Conservation (phyloP, 1,139 yeast species). For the Hansenula sp. region DNA sequence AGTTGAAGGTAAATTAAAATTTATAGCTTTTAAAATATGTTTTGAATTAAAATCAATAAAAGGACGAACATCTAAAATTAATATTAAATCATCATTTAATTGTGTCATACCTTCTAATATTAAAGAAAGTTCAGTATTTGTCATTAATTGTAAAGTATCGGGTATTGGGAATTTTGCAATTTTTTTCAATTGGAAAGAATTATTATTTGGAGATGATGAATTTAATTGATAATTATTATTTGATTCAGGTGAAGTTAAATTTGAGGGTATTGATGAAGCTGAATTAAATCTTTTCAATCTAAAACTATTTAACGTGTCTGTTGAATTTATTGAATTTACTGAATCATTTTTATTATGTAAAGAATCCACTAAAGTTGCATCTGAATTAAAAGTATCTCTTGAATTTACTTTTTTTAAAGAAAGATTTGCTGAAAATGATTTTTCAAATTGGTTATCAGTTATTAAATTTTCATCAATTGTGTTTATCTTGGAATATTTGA, state of each 20-base stretch:
- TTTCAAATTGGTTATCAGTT: slow-evolving; percentile 3
- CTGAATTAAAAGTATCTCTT: slow-evolving; percentile 10
- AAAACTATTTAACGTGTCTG: slow-evolving; percentile 13
- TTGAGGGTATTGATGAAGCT: slow-evolving; percentile 4
- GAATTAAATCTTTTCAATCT: slow-evolving; percentile 17
- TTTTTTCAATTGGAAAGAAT: slow-evolving; percentile 5
- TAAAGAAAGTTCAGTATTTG: slow-evolving; percentile 5
- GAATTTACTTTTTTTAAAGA: slow-evolving; percentile 7
- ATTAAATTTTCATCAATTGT: slow-evolving; percentile 7
- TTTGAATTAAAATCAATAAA: slow-evolving; percentile 54
- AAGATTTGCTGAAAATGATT: slow-evolving; percentile 5
- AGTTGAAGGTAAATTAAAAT: slow-evolving; percentile 76
- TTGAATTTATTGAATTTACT: slow-evolving; percentile 13
- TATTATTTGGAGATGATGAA: background rate
- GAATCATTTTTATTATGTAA: slow-evolving; percentile 16
- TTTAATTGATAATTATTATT: too few species aligned
- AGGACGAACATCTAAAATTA: slow-evolving; percentile 68
- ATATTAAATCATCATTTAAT: slow-evolving; percentile 5
- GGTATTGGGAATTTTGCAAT: background rate
- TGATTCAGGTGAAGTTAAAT: background rate
- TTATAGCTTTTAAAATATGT: slow-evolving; percentile 54
- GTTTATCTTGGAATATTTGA: slow-evolving; percentile 2
- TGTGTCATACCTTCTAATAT: slow-evolving; percentile 1
- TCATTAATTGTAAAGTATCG: background rate
- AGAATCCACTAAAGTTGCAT: slow-evolving; percentile 10